These are phyloP conservation scores for Acer saccharum DNA, from an alignment of 345 rosid genomes.

Conservation along the genomic window DNA sequence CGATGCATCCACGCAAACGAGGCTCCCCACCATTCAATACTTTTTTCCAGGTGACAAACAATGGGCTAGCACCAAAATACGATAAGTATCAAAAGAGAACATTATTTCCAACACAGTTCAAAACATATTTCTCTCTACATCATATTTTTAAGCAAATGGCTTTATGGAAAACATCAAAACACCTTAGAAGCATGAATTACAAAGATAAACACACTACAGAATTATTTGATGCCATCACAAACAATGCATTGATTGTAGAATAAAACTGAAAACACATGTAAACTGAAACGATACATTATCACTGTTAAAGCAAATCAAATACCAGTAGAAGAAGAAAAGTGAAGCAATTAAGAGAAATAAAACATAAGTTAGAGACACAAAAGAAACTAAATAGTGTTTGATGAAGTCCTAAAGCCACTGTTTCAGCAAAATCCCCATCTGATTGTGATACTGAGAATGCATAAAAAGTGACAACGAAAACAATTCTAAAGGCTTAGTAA, in stretches of 20 bases:
- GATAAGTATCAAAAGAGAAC: slow-evolving; percentile 14
- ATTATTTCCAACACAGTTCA: background rate
- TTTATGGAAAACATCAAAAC: background rate
- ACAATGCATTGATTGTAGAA: background rate
- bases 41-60: slow-evolving; percentile 99
- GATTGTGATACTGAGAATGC: background rate
- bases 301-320: background rate
- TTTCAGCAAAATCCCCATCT: background rate
- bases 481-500: background rate
- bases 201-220: background rate
- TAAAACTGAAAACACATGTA: background rate
- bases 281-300: background rate
- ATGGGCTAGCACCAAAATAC: slow-evolving; percentile 59
- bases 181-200: background rate
- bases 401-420: background rate
- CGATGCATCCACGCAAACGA: slow-evolving; percentile 97
- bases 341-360: background rate
- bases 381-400: background rate
- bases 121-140: background rate
- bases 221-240: background rate
- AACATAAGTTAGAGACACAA: background rate
- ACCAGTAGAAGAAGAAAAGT: background rate
- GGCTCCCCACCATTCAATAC: slow-evolving; percentile 88
- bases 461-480: background rate
- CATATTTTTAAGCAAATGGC: background rate